phyloP scores from a whole-genome alignment of 805 yeast species.

The Hanseniaspora clermontiae region DNA sequence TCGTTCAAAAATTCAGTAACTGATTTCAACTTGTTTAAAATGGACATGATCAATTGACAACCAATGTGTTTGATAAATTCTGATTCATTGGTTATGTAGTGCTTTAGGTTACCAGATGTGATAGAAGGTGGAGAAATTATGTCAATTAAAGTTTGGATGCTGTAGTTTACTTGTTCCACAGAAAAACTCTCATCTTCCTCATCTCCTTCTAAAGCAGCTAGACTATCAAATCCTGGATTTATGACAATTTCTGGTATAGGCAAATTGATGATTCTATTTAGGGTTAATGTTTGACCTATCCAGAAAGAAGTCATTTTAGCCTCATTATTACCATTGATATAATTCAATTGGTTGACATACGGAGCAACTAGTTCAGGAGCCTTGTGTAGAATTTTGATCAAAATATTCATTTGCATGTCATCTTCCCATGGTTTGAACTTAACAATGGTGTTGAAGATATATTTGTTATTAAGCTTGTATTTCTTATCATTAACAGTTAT shows the following conservation, averaged over 20 bases:
- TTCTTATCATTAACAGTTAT: conserved; percentile 37
- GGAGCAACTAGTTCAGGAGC: conserved; percentile 66
- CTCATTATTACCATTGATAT: conserved; percentile 55
- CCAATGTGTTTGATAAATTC: conserved; percentile 50
- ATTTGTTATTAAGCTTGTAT: conserved; percentile 55
- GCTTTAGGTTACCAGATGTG: conserved; percentile 43
- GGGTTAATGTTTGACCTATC: conserved; percentile 57
- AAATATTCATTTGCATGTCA: conserved; percentile 44
- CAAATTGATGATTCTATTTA: conserved; percentile 46
- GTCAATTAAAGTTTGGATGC: conserved; percentile 33
- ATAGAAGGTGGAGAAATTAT: conserved; percentile 53
- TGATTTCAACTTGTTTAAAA: conserved; percentile 40
- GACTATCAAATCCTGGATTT: conserved; percentile 21
- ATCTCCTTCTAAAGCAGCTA: conserved; percentile 26
- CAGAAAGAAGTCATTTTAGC: conserved; percentile 73
- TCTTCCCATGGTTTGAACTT: conserved; percentile 75
- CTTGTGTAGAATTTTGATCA: conserved; percentile 36
- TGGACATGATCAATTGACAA: conserved; percentile 44
- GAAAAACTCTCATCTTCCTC: not conserved
- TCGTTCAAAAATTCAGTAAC: not conserved
- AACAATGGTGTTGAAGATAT: conserved; percentile 49
- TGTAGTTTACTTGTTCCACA: not conserved
- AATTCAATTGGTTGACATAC: conserved; percentile 45
- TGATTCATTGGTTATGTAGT: conserved; percentile 41
- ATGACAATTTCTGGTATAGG: conserved; percentile 37